Conservation (phyloP, 2,329 filamentous ascomycete genomes). For the Alternaria hordeiaustralica region DNA sequence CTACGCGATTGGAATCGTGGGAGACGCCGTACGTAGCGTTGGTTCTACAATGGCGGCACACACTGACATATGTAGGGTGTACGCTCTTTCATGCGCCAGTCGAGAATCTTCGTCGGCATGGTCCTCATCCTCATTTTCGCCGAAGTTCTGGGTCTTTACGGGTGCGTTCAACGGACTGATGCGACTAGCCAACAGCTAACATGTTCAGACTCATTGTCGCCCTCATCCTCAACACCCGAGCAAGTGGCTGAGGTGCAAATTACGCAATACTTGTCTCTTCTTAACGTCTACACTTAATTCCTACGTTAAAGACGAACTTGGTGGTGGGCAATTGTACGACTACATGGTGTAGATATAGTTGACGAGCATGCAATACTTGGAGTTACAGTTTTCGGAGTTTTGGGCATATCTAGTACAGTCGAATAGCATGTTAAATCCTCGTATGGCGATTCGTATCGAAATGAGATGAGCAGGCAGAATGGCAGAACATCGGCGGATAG, state of each 20-base stretch:
- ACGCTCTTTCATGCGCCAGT: slow-evolving; percentile 94
- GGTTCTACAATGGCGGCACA: background rate
- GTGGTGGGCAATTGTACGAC: slow-evolving; percentile 33
- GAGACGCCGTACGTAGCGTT: slow-evolving; percentile 72
- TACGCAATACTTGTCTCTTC: background rate
- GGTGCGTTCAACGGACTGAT: slow-evolving; percentile 62
- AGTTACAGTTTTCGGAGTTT: slow-evolving; percentile 27
- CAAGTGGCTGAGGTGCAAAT: slow-evolving; percentile 58
- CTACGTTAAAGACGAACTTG: background rate
- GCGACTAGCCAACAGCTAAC: slow-evolving; percentile 17
- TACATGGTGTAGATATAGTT: slow-evolving; percentile 32
- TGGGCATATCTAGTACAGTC: slow-evolving; percentile 6
- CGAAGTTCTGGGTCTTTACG: slow-evolving; percentile 95
- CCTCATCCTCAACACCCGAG: slow-evolving; percentile 90
- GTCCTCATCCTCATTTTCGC: slow-evolving; percentile 98
- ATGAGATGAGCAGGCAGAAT: background rate
- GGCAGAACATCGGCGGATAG: background rate
- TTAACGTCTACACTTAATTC: background rate
- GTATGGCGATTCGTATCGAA: slow-evolving; percentile 1
- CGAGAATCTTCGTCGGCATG: slow-evolving; percentile 96
- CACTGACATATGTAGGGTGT: slow-evolving; percentile 65
- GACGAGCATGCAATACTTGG: slow-evolving; percentile 27
- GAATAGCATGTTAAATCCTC: background rate
- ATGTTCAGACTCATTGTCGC: slow-evolving; percentile 80
- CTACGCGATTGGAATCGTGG: slow-evolving; percentile 87